Evolutionary conservation across 2,329 filamentous ascomycete genomes (phyloP), one percentile per base, ranked within the genome.

Genomic region (Orbilia brochopaga): DNA sequence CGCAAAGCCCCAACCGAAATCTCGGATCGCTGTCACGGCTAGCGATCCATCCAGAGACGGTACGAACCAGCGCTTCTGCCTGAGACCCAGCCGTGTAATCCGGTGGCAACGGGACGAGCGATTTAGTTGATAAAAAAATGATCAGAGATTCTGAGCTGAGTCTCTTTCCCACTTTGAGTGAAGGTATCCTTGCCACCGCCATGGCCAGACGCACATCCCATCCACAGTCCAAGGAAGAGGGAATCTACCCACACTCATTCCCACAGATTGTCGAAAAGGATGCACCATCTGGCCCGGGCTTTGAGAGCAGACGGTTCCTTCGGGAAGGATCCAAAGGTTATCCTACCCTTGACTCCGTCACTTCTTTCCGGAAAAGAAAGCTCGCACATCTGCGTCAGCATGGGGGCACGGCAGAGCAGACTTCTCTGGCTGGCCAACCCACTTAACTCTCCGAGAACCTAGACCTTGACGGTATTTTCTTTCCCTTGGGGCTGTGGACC

Each of bases 381-480:
- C 66, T 72, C 66, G 66, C 66, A 72, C 63, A 65, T 54, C 54
- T 56, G 51, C 60, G 53, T 60, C 59, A 35, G 50, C 66, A 72
- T 72, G 66, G 66, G 37, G 50, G 57, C 40, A 65, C 59, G 66
- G 66, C 66, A 72, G 59, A 54, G 60, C 64, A 55, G 24, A 59
- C 60, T n/a, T n/a, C n/a, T n/a, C n/a, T 65, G 27, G 27, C 27
- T 51, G 60, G 48, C 66, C 56, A 69, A 62, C 53, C 58, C 44
- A 48, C 30, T 72, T 72, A 64, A 72, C 66, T 72, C 66, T 59
- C 66, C 59, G 66, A 72, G 66, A 72, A 72, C 66, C 66, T 61
- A 64, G 54, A 72, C 66, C 66, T 65, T 72, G 66, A 61, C 19
- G 27, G 27, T 32, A 32, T 32, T 32, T 32, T 17, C 19, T 30